Base-by-base conservation (phyloP, 768 basidiomycete genomes). In the Rhodotorula toruloides region DNA sequence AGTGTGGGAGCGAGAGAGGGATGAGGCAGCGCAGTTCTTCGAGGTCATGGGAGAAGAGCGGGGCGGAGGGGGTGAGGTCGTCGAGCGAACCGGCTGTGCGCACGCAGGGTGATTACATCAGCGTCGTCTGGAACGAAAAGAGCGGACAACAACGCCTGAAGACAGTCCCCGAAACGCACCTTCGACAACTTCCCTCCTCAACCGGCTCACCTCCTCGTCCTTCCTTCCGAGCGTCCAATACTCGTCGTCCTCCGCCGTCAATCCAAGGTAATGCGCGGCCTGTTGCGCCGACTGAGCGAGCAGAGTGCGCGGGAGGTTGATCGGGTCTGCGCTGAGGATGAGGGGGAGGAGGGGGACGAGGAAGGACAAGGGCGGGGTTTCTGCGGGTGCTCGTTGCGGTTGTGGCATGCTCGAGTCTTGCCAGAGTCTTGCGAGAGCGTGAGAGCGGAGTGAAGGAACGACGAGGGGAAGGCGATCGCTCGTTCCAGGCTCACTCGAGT, bases 11-110 rank as follows among this genome's bases (percentile, higher is more conserved):
- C 4, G 50, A 54, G 34, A 61, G 60, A 16, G 50, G 29, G 52
- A 61, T 46, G 40, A 61, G 32, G 52, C 42, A 36, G 6, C 37
- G 27, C 14, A 36, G 36, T 21, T 61, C 60, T 27, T 61, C 52
- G 50, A 52, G 60, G 60, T 61, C 60, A 34, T 27, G 17, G 5
- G 14, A 1, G 60, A 44, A 53, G 52, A n/a, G n/a, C 4, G 50
- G 43, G n/a, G 29, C 50, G 42, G 50, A 53, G 14, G 54, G 32
- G 52, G 54, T 21, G 34, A 61, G 21, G 21, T 61, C 60, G 37
- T 46, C 60, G 42, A 54, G 14, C 34, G 36, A 21, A 10, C 60
- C 60, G 17, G 60, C 60, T 61, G 60, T n/a, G n/a, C n/a, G n/a
- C n/a, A n/a, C n/a, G n/a, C n/a, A n/a, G n/a, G n/a, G n/a, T n/a